Percentiles rank a stretch among this genome's conserved stretches.
Evolutionary conservation across 2,329 filamentous ascomycete genomes (phyloP).

Genomic region (Exutisphaerella laricina): DNA sequence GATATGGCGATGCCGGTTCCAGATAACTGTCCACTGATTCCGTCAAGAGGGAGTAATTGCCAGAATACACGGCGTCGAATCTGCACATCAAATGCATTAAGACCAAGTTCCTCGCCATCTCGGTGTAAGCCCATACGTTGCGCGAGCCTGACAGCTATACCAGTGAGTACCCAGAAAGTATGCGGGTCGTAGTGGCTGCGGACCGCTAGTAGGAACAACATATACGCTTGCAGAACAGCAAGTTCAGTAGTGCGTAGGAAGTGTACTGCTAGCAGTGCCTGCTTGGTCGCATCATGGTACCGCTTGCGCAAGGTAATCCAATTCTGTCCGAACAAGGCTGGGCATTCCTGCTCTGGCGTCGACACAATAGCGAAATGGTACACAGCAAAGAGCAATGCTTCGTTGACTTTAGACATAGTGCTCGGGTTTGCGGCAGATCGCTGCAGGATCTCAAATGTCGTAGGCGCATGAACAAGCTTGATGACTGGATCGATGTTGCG

Average conservation of each 20-base stretch:
- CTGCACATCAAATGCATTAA: slow-evolving; percentile 53
- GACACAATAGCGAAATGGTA: slow-evolving; percentile 55
- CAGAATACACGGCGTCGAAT: slow-evolving; percentile 58
- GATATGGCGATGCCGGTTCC: slow-evolving; percentile 28
- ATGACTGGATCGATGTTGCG: slow-evolving; percentile 67
- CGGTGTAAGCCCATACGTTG: slow-evolving; percentile 58
- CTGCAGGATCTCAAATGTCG: slow-evolving; percentile 49
- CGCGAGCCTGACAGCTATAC: slow-evolving; percentile 55
- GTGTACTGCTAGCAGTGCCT: slow-evolving; percentile 60
- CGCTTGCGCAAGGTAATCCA: slow-evolving; percentile 32
- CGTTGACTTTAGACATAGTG: slow-evolving; percentile 53
- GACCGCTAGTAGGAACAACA: slow-evolving; percentile 52
- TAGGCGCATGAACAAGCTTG: slow-evolving; percentile 64
- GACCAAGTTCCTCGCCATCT: slow-evolving; percentile 48
- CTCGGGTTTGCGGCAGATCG: slow-evolving; percentile 37
- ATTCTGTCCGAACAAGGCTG: slow-evolving; percentile 45
- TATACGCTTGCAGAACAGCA: slow-evolving; percentile 60
- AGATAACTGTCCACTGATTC: slow-evolving; percentile 28
- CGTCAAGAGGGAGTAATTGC: slow-evolving; percentile 58
- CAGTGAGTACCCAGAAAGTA: slow-evolving; percentile 60
- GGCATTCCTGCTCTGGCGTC: slow-evolving; percentile 44
- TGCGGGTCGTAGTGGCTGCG: slow-evolving; percentile 43
- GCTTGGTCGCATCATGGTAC: slow-evolving; percentile 48
- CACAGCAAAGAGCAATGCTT: slow-evolving; percentile 56
- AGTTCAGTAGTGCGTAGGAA: slow-evolving; percentile 63